These are phyloP conservation scores for Yamadazyma friedrichii DNA, from an alignment of 1,139 yeast species.

Conservation along the genomic window DNA sequence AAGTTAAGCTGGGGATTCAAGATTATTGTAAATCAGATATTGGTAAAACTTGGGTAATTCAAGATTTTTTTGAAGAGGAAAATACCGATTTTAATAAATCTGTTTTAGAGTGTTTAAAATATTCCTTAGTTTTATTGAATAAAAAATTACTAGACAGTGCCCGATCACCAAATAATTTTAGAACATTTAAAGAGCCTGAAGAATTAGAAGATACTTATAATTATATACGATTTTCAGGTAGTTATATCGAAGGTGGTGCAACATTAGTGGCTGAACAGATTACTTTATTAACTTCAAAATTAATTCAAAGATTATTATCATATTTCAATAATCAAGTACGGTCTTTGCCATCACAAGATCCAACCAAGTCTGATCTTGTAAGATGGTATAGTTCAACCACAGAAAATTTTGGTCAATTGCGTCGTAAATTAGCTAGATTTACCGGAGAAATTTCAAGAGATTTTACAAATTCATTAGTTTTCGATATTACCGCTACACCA, in stretches of 20 bases:
- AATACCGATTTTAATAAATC: slow-evolving; percentile 62
- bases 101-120: slow-evolving; percentile 71
- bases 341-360: slow-evolving; percentile 53
- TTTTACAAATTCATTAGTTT: slow-evolving; percentile 75
- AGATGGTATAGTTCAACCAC: slow-evolving; percentile 82
- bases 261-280: slow-evolving; percentile 78
- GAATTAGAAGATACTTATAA: slow-evolving; percentile 79
- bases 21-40: slow-evolving; percentile 65
- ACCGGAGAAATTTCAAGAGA: slow-evolving; percentile 65
- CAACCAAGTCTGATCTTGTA: slow-evolving; percentile 58
- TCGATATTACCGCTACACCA: slow-evolving; percentile 50
- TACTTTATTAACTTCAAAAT: slow-evolving; percentile 60
- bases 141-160: slow-evolving; percentile 79
- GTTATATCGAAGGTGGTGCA: slow-evolving; percentile 79
- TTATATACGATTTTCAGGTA: slow-evolving; percentile 71
- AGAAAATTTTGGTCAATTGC: slow-evolving; percentile 81
- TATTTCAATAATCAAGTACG: slow-evolving; percentile 73
- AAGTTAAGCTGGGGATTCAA: slow-evolving; percentile 65
- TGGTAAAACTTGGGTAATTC: slow-evolving; percentile 69
- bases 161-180: slow-evolving; percentile 58
- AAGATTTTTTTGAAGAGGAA: slow-evolving; percentile 62
- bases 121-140: slow-evolving; percentile 68
- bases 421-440: slow-evolving; percentile 82
- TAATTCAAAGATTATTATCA: slow-evolving; percentile 66
- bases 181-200: slow-evolving; percentile 91